Conservation (phyloP, 2,329 filamentous ascomycete genomes). For the Diaporthe velutina region DNA sequence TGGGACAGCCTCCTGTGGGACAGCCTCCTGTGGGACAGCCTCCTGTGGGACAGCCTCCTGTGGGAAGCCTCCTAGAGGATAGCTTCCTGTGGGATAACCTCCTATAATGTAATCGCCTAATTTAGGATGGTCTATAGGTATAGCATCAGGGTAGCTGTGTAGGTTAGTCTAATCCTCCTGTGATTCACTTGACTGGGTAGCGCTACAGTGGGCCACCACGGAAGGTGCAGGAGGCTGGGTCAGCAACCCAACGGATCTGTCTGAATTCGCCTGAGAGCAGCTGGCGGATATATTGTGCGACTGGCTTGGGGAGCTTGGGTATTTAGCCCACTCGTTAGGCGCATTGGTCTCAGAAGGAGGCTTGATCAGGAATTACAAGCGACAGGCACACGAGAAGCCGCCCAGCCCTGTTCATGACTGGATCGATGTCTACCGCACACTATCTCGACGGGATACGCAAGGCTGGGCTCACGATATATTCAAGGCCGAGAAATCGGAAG, state of each 20-base stretch:
- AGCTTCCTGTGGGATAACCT: too few relatives aligned
- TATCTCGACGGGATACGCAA: neutral
- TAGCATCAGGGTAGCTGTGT: too few relatives aligned
- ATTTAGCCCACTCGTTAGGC: neutral
- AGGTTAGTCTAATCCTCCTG: too few relatives aligned
- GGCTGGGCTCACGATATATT: neutral
- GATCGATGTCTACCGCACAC: neutral
- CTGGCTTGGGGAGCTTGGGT: neutral
- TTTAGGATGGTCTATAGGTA: too few relatives aligned
- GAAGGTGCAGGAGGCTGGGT: neutral
- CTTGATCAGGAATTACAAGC: neutral
- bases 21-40: too few relatives aligned
- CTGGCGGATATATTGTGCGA: neutral
- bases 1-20: too few relatives aligned
- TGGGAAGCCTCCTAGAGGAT: too few relatives aligned
- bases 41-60: too few relatives aligned
- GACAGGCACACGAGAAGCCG: neutral
- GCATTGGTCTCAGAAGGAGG: neutral
- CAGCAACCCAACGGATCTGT: neutral
- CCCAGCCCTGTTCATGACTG: neutral
- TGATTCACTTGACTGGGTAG: neutral
- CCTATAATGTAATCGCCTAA: too few relatives aligned
- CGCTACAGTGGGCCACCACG: neutral
- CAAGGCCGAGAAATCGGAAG: neutral
- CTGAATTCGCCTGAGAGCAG: neutral